Evolutionary conservation across 1,284 basidiomycete genomes (phyloP).

Genomic region (Irpex sp.): DNA sequence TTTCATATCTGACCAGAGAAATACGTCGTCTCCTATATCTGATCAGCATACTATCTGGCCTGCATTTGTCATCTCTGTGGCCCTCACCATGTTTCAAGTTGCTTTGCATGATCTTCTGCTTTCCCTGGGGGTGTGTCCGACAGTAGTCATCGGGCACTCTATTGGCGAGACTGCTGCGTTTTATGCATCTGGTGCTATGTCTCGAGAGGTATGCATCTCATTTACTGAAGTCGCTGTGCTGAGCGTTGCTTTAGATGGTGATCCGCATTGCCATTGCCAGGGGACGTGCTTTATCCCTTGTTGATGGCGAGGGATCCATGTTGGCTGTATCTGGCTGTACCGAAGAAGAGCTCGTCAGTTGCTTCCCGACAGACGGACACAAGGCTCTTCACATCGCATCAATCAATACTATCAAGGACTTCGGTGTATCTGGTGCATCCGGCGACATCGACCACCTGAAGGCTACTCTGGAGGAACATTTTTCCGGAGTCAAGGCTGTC

Average conservation of each 20-base stretch:
- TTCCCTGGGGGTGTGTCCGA: constrained; percentile 31
- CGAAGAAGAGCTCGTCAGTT: constrained; percentile 20
- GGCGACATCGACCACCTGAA: constrained; percentile 26
- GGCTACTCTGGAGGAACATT: constrained; percentile 24
- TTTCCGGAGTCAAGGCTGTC: constrained; percentile 30
- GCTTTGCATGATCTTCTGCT: constrained; percentile 38
- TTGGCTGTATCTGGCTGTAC: constrained; percentile 36
- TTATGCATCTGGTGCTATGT: constrained; percentile 38
- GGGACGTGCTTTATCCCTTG: constrained; percentile 29
- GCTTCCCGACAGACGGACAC: constrained; percentile 15
- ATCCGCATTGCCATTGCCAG: constrained; percentile 34
- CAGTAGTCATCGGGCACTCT: constrained; percentile 37
- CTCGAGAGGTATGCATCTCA: constrained; percentile 34
- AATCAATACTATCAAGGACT: constrained; percentile 31
- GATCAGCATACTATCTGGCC: constrained; percentile 23
- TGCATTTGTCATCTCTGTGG: constrained; percentile 33
- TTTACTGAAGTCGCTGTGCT: not conserved
- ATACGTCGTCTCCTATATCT: not conserved
- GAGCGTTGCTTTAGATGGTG: not conserved
- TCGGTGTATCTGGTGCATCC: constrained; percentile 32
- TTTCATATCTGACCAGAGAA: constrained; percentile 19
- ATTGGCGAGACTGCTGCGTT: constrained; percentile 40
- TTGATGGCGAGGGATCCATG: constrained; percentile 35
- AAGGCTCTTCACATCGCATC: constrained; percentile 31
- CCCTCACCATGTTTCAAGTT: constrained; percentile 40